Evolutionary conservation across 164 flowering plant species (phyloP).

Genomic region (Aristolochia fimbriata): DNA sequence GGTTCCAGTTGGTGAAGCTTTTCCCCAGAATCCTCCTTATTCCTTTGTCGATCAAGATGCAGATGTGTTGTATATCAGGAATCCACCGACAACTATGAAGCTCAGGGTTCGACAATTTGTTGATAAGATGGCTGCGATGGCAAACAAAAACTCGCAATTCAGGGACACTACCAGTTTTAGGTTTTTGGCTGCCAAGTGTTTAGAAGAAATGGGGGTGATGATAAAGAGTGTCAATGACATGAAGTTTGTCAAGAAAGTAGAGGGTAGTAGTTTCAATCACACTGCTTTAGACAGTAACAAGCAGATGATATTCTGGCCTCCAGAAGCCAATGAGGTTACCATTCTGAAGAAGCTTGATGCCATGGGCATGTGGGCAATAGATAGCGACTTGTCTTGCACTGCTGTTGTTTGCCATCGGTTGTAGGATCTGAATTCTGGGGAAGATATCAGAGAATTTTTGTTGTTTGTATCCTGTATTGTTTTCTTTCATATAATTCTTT

Average conservation of each 20-base stretch:
- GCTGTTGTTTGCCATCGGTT: conserved; percentile 67
- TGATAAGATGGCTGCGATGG: conserved; percentile 16
- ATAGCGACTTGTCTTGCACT: conserved; percentile 58
- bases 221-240: conserved; percentile 34
- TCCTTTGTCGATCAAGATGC: conserved; percentile 29
- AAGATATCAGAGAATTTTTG: background rate
- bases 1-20: conserved; percentile 20
- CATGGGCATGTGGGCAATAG: conserved; percentile 53
- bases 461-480: too few species aligned
- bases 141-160: conserved; percentile 12
- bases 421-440: conserved; percentile 15
- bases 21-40: conserved; percentile 18
- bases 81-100: conserved; percentile 32
- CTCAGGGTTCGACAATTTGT: conserved; percentile 40
- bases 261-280: conserved; percentile 9
- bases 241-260: conserved; percentile 23
- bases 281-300: conserved; percentile 19
- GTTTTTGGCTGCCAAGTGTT: conserved; percentile 14
- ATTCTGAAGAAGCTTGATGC: conserved; percentile 34
- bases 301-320: conserved; percentile 51
- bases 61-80: conserved; percentile 32
- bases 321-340: conserved; percentile 17
- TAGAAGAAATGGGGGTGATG: conserved; percentile 30
- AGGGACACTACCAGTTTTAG: conserved; percentile 21
- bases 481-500: too few species aligned